These are phyloP conservation scores for Diaporthe vaccinii DNA, from an alignment of 2,329 filamentous ascomycete species.

Conservation along the genomic window DNA sequence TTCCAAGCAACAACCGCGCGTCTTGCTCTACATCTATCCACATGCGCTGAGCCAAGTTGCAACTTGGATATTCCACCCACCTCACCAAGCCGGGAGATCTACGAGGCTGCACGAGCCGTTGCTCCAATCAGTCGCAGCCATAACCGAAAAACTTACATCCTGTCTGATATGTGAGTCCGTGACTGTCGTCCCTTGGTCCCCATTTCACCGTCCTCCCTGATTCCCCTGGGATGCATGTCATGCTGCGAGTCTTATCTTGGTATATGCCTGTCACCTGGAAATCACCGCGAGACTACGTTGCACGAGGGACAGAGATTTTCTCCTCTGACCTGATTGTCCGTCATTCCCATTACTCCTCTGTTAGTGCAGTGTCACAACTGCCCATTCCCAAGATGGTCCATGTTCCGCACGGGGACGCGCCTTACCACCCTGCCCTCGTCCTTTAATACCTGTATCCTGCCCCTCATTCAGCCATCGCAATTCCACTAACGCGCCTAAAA, in stretches of 20 bases:
- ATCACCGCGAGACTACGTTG: slow-evolving; percentile 32
- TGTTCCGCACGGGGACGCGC: slow-evolving; percentile 24
- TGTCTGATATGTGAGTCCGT: slow-evolving; percentile 38
- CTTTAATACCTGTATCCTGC: slow-evolving; percentile 20
- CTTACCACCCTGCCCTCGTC: neutral
- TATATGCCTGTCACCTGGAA: slow-evolving; percentile 31
- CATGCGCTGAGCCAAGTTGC: slow-evolving; percentile 7
- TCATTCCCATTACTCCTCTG: slow-evolving; percentile 6
- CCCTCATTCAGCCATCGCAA: slow-evolving; percentile 18
- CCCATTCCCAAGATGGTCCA: slow-evolving; percentile 14
- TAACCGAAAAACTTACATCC: slow-evolving; percentile 5
- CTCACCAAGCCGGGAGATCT: slow-evolving; percentile 4
- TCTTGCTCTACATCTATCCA: neutral
- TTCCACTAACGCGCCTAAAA: slow-evolving; percentile 37
- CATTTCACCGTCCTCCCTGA: slow-evolving; percentile 17
- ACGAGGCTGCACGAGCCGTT: slow-evolving; percentile 31
- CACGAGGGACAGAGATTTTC: slow-evolving; percentile 35
- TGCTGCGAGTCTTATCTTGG: slow-evolving; percentile 39
- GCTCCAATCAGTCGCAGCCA: slow-evolving; percentile 13
- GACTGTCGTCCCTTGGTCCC: slow-evolving; percentile 14
- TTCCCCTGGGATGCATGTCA: slow-evolving; percentile 24
- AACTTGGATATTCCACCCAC: slow-evolving; percentile 21
- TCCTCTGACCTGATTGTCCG: slow-evolving; percentile 14
- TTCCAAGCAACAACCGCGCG: neutral
- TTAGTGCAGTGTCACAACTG: slow-evolving; percentile 18